phyloP scores from a whole-genome alignment of 2,329 filamentous ascomycete species.

The Amylocarpus encephaloides region DNA sequence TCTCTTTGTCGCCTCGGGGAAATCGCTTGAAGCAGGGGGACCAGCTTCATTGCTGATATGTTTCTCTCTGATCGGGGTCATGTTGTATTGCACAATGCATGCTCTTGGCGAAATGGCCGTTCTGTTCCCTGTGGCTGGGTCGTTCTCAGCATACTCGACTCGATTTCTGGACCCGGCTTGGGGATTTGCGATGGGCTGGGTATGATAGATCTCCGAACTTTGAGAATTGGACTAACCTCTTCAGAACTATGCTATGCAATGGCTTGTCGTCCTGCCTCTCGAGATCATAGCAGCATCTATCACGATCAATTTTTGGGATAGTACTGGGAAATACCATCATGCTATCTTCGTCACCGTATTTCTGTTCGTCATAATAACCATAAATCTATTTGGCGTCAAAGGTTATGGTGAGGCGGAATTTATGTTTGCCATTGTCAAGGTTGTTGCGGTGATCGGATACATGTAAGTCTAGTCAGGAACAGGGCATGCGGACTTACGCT shows the following conservation, averaged over 20 bases:
- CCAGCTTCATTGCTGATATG: constrained; percentile 72
- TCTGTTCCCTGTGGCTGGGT: constrained; percentile 82
- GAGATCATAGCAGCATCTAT: constrained; percentile 84
- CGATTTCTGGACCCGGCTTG: constrained; percentile 89
- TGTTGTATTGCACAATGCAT: constrained; percentile 90
- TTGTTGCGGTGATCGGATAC: constrained; percentile 79
- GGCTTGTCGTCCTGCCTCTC: constrained; percentile 75
- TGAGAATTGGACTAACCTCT: neutral
- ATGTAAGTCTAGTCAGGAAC: constrained; percentile 51
- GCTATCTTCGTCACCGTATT: constrained; percentile 81
- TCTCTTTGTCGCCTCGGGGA: constrained; percentile 79
- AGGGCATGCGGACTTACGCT: neutral
- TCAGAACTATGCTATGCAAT: constrained; percentile 73
- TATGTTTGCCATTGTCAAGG: constrained; percentile 78
- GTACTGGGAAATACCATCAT: constrained; percentile 45
- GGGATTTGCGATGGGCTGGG: constrained; percentile 92
- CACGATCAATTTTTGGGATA: constrained; percentile 76
- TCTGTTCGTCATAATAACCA: constrained; percentile 64
- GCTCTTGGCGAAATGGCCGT: constrained; percentile 89
- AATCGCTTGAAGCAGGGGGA: constrained; percentile 62
- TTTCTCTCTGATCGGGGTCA: constrained; percentile 72
- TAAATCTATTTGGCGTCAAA: constrained; percentile 84
- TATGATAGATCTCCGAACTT: constrained; percentile 7
- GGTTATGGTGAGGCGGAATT: constrained; percentile 90
- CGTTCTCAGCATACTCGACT: constrained; percentile 87